A percentile compares a stretch with the other conserved stretches of the same genome.
These are phyloP conservation scores for Cladochytrium replicatum DNA, from an alignment of 192 early-diverging fungal species.

Conservation along the genomic window DNA sequence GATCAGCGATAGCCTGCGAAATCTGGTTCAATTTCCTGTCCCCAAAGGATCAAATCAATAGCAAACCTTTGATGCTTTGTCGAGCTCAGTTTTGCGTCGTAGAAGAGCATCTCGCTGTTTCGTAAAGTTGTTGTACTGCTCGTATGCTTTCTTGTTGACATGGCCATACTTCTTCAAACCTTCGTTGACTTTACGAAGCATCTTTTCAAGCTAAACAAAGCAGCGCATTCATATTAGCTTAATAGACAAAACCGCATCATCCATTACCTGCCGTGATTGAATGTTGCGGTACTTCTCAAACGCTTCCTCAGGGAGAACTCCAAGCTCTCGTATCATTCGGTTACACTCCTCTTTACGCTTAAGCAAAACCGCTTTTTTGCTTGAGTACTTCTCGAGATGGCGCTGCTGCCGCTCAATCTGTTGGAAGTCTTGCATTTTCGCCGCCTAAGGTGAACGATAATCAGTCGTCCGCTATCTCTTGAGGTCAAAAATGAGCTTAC, in stretches of 20 bases:
- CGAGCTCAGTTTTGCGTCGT: constrained; percentile 78
- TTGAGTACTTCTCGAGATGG: constrained; percentile 64
- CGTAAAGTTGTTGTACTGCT: constrained; percentile 92
- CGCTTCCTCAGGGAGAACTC: constrained; percentile 88
- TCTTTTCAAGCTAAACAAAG: constrained; percentile 23
- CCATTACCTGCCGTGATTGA: constrained; percentile 38
- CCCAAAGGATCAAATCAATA: not conserved
- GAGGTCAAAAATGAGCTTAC: not conserved
- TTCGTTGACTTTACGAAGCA: constrained; percentile 67
- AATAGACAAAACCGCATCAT: constrained; percentile 4
- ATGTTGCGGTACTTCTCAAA: constrained; percentile 56
- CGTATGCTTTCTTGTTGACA: constrained; percentile 98
- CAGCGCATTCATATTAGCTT: constrained; percentile 46
- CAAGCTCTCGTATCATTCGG: constrained; percentile 84
- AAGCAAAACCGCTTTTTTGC: constrained; percentile 46
- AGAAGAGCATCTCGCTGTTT: constrained; percentile 76
- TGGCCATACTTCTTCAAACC: constrained; percentile 80
- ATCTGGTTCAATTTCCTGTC: not conserved
- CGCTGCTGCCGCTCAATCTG: constrained; percentile 44
- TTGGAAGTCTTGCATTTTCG: constrained; percentile 14
- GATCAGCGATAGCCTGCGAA: constrained; percentile 63
- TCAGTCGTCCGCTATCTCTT: not conserved
- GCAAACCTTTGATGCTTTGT: constrained; percentile 57
- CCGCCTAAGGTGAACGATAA: not conserved
- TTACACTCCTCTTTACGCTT: constrained; percentile 81